Percentiles rank a stretch among this genome's conserved stretches.
Conservation (phyloP, 345 rosid species). For the Eucalyptus fibrosa region DNA sequence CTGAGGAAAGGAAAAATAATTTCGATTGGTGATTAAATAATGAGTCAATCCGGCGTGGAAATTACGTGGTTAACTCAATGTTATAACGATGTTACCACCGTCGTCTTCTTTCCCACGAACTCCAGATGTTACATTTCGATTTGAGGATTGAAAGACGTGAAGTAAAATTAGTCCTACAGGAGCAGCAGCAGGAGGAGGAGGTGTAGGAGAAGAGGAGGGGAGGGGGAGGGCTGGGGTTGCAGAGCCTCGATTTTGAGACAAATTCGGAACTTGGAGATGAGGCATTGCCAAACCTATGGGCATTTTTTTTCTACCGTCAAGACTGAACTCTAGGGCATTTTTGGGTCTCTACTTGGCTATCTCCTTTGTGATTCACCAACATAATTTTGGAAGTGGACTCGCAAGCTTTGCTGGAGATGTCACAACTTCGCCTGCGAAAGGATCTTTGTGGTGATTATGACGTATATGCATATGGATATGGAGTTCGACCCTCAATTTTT, state of each 20-base stretch:
- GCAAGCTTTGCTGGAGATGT: not conserved
- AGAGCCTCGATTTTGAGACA: not conserved
- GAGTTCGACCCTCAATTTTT: not conserved
- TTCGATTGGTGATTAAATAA: not conserved
- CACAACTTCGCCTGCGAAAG: not conserved
- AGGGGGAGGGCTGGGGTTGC: not conserved
- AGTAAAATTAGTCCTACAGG: not conserved
- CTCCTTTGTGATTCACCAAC: not conserved
- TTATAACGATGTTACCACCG: not conserved
- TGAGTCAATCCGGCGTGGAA: not conserved
- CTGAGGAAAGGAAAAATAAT: not conserved
- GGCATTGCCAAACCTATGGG: not conserved
- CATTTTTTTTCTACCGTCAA: not conserved
- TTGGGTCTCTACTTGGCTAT: not conserved
- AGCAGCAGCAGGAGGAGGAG: not conserved
- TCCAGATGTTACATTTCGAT: not conserved
- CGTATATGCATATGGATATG: not conserved
- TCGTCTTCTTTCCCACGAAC: not conserved
- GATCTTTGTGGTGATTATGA: not conserved
- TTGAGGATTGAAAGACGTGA: not conserved
- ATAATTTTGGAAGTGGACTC: not conserved
- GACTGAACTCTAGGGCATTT: not conserved
- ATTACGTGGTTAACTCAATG: not conserved
- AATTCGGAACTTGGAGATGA: not conserved
- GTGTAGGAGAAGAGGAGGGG: too few species aligned